Base-by-base conservation (phyloP, 495 filamentous ascomycete genomes). In the Talaromyces trachyspermus region DNA sequence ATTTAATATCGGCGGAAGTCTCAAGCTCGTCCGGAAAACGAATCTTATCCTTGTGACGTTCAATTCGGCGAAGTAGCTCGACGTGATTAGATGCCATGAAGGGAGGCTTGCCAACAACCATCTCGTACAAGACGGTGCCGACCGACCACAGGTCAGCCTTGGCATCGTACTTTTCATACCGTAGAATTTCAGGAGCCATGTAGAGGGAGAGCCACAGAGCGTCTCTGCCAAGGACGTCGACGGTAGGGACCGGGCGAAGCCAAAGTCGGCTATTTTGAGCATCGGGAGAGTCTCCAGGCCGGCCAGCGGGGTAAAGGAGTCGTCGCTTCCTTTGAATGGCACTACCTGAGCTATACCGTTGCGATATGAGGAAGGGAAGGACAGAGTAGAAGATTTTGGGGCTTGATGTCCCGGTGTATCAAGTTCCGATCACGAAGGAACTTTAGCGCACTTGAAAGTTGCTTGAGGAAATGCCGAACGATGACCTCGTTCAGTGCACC, bases 121-220 rank as follows among this genome's bases (percentile, higher is more conserved):
- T 95, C 71, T 98, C 92, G 61, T 84, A 92, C 17, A 94, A 66
- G 7, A 98, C 92, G 4, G 94, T 95, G 26, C 92, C 92, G 29
- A 95, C 86, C 17, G 92, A 98, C 92, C 92, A 98, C 27, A 98
- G 68, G 71, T 98, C 92, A 32, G 89, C 92, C 60, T 90, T 94
- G 36, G 90, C 88, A 68, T 95, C 91, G 63, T 98, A 98, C 61
- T 89, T 90, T 60, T 98, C 90, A 55, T 96, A 98, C 33, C 90
- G 81, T 33, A 98, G 77, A 49, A 98, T 98, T 65, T 98, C 92
- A 2, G 92, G 92, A 1, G 92, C 92, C 92, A 98, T 98, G 65
- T 98, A 98, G 19, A 98, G 74, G 92, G 92, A n/a, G 92, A 98
- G 25, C 92, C 92, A 62, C 92, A 98, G 5, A 98, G 74, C 2